Base-by-base conservation (phyloP, 805 yeast genomes). In the Ogataea thermomethanolica region DNA sequence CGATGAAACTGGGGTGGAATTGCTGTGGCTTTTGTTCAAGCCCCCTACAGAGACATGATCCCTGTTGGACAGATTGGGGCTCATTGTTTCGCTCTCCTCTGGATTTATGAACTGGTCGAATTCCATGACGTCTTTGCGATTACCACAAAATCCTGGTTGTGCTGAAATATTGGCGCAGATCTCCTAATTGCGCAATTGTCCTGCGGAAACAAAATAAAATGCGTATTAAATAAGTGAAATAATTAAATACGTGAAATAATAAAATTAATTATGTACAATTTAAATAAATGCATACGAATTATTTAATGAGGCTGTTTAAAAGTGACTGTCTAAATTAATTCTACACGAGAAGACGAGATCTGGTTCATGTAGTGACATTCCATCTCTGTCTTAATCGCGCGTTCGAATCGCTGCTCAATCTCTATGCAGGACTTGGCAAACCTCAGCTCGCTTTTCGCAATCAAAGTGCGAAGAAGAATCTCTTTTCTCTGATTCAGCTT, bases 391-490 rank as follows among this genome's bases (percentile, higher is more conserved):
- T 40, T 42, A 4, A 61, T 37, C 1, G 56, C 56, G 23, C 62
- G 45, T 31, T 51, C 49, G 36, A 49, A 61, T 15, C 66, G 44
- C 31, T 58, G 57, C 34, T 57, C 63, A 9, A 51, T 35, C 36
- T 61, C 64, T 3, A 61, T 36, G 3, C 45, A 35, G 3, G 33
- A 37, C 30, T 48, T 54, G 3, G 59, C 66, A 35, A 45, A 49
- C n/a, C 49, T 49, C 10, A 50, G 35, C 15, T 56, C 58, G 21
- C 27, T 54, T 27, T 53, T 58, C 11, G 89, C 69, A 20, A 89
- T 62, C 39, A 91, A 58, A 11, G 88, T 69, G 35, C 97, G 71
- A 45, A 91, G 62, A 6, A 90, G 69, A 9, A 88, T 71, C 50
- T 87, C 87, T 50, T 67, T 62, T 29, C 65, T 64, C 25, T 38